Evolutionary conservation across 2,329 filamentous ascomycete species (phyloP), one percentile per base, ranked within the genome.

Genomic region (Arthrobotrys sphaeroides): DNA sequence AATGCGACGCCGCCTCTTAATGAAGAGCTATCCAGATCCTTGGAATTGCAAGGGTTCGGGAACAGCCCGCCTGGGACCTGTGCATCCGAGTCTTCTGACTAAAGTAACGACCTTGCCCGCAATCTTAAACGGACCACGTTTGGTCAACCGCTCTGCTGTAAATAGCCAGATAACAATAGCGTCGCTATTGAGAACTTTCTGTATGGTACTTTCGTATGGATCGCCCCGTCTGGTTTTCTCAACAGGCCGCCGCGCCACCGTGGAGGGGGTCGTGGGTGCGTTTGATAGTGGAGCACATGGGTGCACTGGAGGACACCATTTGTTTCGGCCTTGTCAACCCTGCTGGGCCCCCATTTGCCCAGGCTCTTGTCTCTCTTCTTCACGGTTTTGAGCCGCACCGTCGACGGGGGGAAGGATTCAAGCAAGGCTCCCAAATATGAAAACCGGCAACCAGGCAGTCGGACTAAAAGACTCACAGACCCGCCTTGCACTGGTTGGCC

Each of bases 81-180:
- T 47, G 51, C 31, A 28, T 64, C 60, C 60, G 60, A 31, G 51
- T 60, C 38, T 43, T 40, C 38, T 60, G 36, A 38, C 18, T 18
- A 42, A 42, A 42, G 43, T 61, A 60, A 69, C 45, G 42, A 10
- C 42, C 31, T 33, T 43, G 51, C 16, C n/a, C 24, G 49, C 22
- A 61, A 62, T 62, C 38, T 61, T 55, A 70, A 62, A 70, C 66
- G n/a, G 66, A 70, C 55, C 55, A 70, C 57, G 66, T 62, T 70
- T 70, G 45, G 55, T 13, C 43, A 53, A 45, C 66, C 66, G 66
- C 66, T 38, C 28, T 2, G 16, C 28, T 38, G 49, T 31, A 55
- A 55, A 55, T 36, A 55, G 49, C 28, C 26, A 38, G 51, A 16
- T 2, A 40, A n/a, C 36, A n/a, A 40, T 55, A 36, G 51, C 18